These are phyloP conservation scores for Pseudohyphozyma bogoriensis DNA, from an alignment of 768 basidiomycete genomes.

Conservation along the genomic window DNA sequence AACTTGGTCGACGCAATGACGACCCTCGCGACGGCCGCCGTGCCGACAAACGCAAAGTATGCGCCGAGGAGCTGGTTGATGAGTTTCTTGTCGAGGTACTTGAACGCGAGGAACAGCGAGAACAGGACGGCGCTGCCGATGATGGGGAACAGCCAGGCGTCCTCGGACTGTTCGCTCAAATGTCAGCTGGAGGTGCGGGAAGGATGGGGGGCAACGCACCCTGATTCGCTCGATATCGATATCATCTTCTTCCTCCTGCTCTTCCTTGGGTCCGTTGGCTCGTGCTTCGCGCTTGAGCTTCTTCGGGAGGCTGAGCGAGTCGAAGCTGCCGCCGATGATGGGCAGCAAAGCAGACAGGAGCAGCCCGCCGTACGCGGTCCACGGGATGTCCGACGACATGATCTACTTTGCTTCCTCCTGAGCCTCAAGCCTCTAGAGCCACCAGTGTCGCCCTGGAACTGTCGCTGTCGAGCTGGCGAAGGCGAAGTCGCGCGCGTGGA, in stretches of 20 bases:
- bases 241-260: constrained; percentile 48
- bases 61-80: constrained; percentile 63
- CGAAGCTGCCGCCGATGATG: neutral
- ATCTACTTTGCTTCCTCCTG: too few species aligned
- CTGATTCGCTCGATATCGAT: constrained; percentile 40
- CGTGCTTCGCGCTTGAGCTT: constrained; percentile 12
- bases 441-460: too few species aligned
- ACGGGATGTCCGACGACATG: too few species aligned
- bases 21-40: constrained; percentile 57
- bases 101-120: constrained; percentile 33
- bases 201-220: constrained; percentile 3
- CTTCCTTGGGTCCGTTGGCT: constrained; percentile 29
- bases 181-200: neutral
- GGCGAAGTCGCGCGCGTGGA: too few species aligned
- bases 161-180: constrained; percentile 20
- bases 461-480: too few species aligned
- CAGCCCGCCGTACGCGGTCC: neutral
- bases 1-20: neutral
- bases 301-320: neutral
- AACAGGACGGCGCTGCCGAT: constrained; percentile 28
- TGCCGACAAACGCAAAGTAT: constrained; percentile 46
- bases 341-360: neutral
- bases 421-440: too few species aligned
- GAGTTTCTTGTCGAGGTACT: constrained; percentile 48
- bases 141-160: constrained; percentile 33